phyloP scores from a whole-genome alignment of 345 rosid species.

The Gossypium anomalum region DNA sequence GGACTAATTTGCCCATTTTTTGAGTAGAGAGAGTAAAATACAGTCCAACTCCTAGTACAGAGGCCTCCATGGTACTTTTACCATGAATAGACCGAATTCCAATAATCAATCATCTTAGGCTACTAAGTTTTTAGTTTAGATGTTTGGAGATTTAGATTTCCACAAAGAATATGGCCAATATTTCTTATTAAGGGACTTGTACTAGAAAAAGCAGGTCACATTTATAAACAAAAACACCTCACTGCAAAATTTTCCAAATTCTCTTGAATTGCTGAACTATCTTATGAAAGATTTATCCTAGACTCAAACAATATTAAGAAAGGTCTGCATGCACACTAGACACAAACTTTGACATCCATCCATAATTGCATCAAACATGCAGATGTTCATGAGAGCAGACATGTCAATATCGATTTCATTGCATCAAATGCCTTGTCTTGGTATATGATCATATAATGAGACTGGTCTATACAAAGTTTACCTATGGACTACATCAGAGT shows the following conservation, averaged over 20 bases:
- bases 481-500: constrained; percentile 63
- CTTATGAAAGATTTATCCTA: neutral
- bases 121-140: neutral
- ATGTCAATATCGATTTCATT: neutral
- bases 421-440: neutral
- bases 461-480: constrained; percentile 25
- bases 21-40: no score
- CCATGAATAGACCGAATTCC: neutral
- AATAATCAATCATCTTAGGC: neutral
- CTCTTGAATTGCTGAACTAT: neutral
- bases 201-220: neutral
- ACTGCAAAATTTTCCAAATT: neutral
- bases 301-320: neutral
- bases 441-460: neutral
- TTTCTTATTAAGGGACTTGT: neutral
- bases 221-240: neutral
- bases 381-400: neutral
- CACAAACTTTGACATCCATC: neutral
- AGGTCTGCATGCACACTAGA: neutral
- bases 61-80: no score
- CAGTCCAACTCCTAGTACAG: no score
- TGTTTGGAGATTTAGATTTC: neutral
- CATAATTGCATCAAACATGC: neutral
- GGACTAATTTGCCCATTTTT: no score
- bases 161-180: neutral